These are phyloP conservation scores for Larix kaempferi DNA, from an alignment of 75 land plant genomes.

Conservation along the genomic window DNA sequence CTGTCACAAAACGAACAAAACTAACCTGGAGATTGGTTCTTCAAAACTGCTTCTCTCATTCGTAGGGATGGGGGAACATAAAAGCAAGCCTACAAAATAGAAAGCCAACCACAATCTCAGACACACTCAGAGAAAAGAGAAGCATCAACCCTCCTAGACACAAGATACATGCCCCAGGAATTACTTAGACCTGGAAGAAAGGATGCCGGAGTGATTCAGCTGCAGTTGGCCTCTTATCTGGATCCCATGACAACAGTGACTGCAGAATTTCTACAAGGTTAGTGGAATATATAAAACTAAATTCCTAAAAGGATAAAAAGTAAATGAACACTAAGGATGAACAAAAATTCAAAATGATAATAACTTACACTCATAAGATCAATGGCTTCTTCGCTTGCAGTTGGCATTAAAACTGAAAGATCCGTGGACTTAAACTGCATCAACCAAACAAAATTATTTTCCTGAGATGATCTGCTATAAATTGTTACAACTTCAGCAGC, in stretches of 20 bases:
- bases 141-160: neutral
- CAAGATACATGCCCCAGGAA: neutral
- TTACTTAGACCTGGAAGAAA: conserved; percentile 36
- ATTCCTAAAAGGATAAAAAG: neutral
- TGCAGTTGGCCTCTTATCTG: conserved; percentile 47
- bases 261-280: neutral
- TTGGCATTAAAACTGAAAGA: conserved; percentile 39
- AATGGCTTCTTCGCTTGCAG: conserved; percentile 47
- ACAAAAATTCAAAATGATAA: neutral
- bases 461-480: neutral
- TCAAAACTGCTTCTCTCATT: neutral
- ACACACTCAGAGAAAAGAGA: neutral
- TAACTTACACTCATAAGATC: conserved; percentile 37
- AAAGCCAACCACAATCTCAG: neutral
- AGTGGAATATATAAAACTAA: neutral
- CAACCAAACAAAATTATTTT: neutral
- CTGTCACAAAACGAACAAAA: neutral
- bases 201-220: conserved; percentile 44
- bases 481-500: neutral
- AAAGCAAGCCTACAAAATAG: conserved; percentile 1
- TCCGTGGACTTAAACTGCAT: conserved; percentile 28
- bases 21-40: conserved; percentile 7
- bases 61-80: conserved; percentile 7
- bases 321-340: neutral
- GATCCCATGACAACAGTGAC: conserved; percentile 53